phyloP scores from a whole-genome alignment of 1,284 basidiomycete genomes.

The Filobasidium uniguttulatum region DNA sequence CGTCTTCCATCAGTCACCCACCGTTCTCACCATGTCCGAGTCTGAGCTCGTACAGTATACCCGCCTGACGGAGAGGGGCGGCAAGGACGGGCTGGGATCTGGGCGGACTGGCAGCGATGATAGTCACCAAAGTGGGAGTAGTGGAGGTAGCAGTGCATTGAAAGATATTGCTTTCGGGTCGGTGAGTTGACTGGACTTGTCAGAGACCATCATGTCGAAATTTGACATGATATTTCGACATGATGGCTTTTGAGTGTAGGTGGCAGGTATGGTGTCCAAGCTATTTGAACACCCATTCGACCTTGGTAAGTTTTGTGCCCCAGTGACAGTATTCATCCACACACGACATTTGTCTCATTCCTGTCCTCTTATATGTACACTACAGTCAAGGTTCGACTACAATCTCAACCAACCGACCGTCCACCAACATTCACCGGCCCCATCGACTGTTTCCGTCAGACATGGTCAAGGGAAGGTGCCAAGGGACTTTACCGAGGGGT shows the following conservation, averaged over 20 bases:
- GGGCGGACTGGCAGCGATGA: too few species aligned
- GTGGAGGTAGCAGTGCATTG: slow-evolving; percentile 21
- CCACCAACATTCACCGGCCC: slow-evolving; percentile 61
- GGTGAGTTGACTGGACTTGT: slow-evolving; percentile 23
- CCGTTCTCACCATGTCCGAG: background rate
- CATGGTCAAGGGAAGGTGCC: slow-evolving; percentile 60
- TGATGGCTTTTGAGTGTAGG: slow-evolving; percentile 28
- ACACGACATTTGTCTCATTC: background rate
- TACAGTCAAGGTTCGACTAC: slow-evolving; percentile 56
- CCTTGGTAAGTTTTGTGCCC: slow-evolving; percentile 45
- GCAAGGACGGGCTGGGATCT: too few species aligned
- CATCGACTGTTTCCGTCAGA: slow-evolving; percentile 64
- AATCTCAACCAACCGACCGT: slow-evolving; percentile 63
- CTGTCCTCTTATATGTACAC: background rate
- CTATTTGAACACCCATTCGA: slow-evolving; percentile 78
- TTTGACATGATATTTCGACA: background rate
- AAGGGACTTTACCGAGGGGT: slow-evolving; percentile 69
- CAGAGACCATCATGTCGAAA: background rate
- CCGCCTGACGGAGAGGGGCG: background rate
- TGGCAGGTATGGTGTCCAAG: slow-evolving; percentile 67
- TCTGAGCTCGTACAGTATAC: too few species aligned
- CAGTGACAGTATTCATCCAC: background rate
- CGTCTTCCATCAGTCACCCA: too few species aligned
- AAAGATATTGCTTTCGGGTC: slow-evolving; percentile 42
- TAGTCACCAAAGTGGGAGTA: too few species aligned